Percentiles rank a stretch among this genome's conserved stretches.
These are phyloP conservation scores for Thielaviopsis ethacetica DNA, from an alignment of 2,329 filamentous ascomycete genomes.

Conservation along the genomic window DNA sequence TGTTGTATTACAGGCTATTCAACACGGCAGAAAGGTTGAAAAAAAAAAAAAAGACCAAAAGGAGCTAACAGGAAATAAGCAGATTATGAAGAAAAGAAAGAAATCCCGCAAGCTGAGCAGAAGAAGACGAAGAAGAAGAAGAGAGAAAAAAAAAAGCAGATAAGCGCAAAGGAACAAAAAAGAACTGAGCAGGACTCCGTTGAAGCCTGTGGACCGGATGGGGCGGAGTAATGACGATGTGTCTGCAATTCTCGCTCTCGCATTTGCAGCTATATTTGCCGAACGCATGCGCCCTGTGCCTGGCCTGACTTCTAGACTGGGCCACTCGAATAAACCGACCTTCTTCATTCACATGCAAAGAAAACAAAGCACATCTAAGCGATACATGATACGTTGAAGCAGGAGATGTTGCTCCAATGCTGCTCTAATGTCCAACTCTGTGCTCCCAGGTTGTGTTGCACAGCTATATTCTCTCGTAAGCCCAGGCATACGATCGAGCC, in stretches of 20 bases:
- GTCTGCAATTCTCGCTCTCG: neutral
- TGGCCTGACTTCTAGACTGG: neutral
- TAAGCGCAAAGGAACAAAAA: neutral
- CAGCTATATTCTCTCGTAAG: neutral
- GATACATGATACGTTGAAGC: neutral
- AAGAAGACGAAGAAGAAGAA: neutral
- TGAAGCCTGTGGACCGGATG: neutral
- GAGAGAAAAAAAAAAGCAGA: neutral
- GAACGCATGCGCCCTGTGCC: neutral
- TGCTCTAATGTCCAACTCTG: neutral
- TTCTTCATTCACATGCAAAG: neutral
- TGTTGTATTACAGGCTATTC: no score
- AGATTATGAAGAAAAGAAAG: neutral
- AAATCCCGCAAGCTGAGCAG: neutral
- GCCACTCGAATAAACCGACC: neutral
- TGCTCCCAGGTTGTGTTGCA: neutral
- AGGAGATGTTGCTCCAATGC: neutral
- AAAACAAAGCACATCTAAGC: no score
- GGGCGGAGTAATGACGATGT: neutral
- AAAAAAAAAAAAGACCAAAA: no score
- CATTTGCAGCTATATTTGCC: neutral
- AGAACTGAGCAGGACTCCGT: neutral
- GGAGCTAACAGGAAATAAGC: no score
- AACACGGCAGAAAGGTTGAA: no score
- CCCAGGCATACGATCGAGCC: no score